A percentile compares a stretch with the other conserved stretches of the same genome.
Evolutionary conservation across 1,284 basidiomycete genomes (phyloP).

Genomic region (Rhizopogon parksii): DNA sequence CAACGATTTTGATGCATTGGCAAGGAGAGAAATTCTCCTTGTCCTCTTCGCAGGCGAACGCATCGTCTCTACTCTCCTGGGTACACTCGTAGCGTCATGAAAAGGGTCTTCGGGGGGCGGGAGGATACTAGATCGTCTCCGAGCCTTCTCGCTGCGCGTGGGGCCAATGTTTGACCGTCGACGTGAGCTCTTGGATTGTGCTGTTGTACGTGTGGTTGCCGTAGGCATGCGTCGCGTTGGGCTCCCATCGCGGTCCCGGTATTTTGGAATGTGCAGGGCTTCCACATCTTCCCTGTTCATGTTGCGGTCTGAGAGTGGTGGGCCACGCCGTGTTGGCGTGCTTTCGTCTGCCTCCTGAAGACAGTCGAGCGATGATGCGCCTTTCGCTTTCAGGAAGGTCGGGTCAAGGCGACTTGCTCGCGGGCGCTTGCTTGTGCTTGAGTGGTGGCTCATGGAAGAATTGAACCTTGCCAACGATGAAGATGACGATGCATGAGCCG

Average conservation of each 20-base stretch:
- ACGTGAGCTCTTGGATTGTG: constrained; percentile 35
- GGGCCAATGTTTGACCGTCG: constrained; percentile 70
- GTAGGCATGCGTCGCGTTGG: constrained; percentile 42
- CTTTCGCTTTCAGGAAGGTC: constrained; percentile 58
- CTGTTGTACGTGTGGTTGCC: constrained; percentile 38
- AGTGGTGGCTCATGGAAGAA: constrained; percentile 10
- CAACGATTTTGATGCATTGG: constrained; percentile 24
- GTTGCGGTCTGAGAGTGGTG: constrained; percentile 55
- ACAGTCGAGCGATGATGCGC: constrained; percentile 48
- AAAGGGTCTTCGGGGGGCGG: constrained; percentile 37
- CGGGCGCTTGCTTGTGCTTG: constrained; percentile 34
- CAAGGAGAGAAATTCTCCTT: constrained; percentile 55
- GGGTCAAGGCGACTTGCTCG: constrained; percentile 62
- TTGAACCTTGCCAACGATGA: constrained; percentile 16
- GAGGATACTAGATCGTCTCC: constrained; percentile 70
- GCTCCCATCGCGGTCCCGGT: constrained; percentile 33
- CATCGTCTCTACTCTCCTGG: constrained; percentile 36
- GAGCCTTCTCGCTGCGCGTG: constrained; percentile 57
- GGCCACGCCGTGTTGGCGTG: constrained; percentile 28
- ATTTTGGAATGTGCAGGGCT: constrained; percentile 30
- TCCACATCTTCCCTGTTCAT: constrained; percentile 37
- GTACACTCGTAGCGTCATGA: constrained; percentile 27
- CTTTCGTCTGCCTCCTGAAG: constrained; percentile 68
- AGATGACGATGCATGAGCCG: constrained; percentile 26
- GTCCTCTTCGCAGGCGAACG: constrained; percentile 58